Evolutionary conservation across 2,329 filamentous ascomycete species (phyloP).

Genomic region (Fusarium neocosmosporiellum): DNA sequence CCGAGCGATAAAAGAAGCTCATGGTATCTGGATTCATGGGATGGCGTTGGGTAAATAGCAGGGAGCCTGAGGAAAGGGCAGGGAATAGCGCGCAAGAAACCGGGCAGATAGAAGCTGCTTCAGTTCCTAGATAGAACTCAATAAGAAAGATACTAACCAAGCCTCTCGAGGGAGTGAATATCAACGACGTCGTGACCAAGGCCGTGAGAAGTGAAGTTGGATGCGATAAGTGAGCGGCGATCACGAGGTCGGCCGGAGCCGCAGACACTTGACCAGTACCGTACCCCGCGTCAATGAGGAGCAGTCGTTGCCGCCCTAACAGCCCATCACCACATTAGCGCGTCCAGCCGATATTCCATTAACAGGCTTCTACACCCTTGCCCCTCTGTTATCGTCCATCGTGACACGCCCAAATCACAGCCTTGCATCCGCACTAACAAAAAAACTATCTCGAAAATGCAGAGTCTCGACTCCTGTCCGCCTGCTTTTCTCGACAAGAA

Average conservation of each 20-base stretch:
- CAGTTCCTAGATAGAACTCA: constrained; percentile 25
- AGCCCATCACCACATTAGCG: not conserved
- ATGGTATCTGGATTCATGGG: constrained; percentile 28
- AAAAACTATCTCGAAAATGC: constrained; percentile 41
- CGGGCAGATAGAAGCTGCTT: constrained; percentile 19
- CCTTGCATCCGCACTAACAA: constrained; percentile 38
- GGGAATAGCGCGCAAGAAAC: constrained; percentile 25
- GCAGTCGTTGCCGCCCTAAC: constrained; percentile 28
- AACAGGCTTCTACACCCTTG: constrained; percentile 15
- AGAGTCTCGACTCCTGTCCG: constrained; percentile 46
- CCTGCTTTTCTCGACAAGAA: constrained; percentile 71
- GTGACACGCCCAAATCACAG: constrained; percentile 34
- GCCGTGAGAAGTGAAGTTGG: constrained; percentile 29
- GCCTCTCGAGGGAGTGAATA: not conserved
- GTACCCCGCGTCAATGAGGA: constrained; percentile 40
- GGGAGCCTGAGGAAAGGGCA: constrained; percentile 13
- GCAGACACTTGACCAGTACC: constrained; percentile 7
- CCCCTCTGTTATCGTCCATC: constrained; percentile 16
- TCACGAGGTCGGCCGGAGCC: constrained; percentile 38
- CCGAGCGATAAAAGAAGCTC: constrained; percentile 13
- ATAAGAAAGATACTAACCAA: constrained; percentile 24
- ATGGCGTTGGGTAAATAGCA: constrained; percentile 38
- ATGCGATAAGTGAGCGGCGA: constrained; percentile 24
- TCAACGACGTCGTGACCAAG: constrained; percentile 7
- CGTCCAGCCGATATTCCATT: constrained; percentile 14